Evolutionary conservation across 208 protist species (phyloP), one percentile per base, ranked within the genome.

Genomic region (Wallacemonas sp.): DNA sequence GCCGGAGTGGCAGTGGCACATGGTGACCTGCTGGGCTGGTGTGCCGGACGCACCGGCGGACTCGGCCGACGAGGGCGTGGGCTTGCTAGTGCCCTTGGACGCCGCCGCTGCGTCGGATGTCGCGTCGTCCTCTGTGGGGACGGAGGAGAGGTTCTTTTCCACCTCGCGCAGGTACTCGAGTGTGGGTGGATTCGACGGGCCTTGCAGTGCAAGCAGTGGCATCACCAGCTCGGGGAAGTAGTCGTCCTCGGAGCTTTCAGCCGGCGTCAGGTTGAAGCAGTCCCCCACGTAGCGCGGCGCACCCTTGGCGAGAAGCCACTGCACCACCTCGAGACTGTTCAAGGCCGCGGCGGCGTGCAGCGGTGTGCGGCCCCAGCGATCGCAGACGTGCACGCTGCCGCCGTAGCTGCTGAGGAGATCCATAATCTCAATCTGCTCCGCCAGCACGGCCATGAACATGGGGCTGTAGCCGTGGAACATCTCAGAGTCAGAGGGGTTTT

Each of bases 381-480:
- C 90, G 72, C 90, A 93, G 33, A 96, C 80, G 67, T 88, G 75
- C 32, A 96, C 56, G 63, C 80, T 90, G 39, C 87, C 90, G 1
- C 90, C 90, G 64, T 76, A 79, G 24, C 65, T 52, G 57, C 74
- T 72, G 41, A 96, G 70, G 32, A 90, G 61, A 27, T 85, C 75
- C 65, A 93, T 78, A 16, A 92, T 75, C 33, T 85, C 85, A 3
- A 93, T 49, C 52, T 88, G 83, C 60, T 91, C 87, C 12, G 73
- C 76, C 44, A 96, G 76, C 52, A 89, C 76, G 8, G 90, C 85
- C 66, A 93, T 85, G 64, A 92, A 96, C 61, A 93, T 80, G 33
- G 90, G 90, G 54, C 83, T 93, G 74, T 93, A 96, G 48, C 90
- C 90, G 67, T 96, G 90, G 64, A 79, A 84, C 87, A 96, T 93